These are phyloP conservation scores for Gossypium davidsonii DNA, from an alignment of 441 rosid genomes.

Conservation along the genomic window DNA sequence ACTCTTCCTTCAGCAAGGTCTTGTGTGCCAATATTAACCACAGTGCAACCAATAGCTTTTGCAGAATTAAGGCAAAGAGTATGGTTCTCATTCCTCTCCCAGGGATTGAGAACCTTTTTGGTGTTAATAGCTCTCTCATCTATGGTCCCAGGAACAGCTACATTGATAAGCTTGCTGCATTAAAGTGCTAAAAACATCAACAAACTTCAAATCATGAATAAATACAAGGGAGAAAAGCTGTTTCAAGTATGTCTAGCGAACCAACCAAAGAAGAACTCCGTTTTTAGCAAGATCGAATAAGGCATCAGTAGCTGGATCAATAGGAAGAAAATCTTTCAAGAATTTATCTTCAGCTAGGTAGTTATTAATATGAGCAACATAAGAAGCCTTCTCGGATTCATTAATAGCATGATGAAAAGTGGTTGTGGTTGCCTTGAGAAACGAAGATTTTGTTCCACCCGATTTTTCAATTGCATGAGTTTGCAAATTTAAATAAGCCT, in stretches of 20 bases:
- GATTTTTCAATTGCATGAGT: constrained; percentile 54
- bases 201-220: constrained; percentile 8
- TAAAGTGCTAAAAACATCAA: constrained; percentile 13
- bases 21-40: constrained; percentile 92
- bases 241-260: neutral
- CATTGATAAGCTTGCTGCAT: constrained; percentile 90
- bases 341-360: constrained; percentile 81
- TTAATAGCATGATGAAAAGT: constrained; percentile 85
- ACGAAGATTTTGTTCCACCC: constrained; percentile 60
- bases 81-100: constrained; percentile 99
- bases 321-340: constrained; percentile 72
- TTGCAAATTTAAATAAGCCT: constrained; percentile 79
- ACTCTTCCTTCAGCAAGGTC: constrained; percentile 96
- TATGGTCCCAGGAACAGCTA: constrained; percentile 95
- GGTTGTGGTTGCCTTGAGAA: constrained; percentile 83
- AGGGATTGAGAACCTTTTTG: constrained; percentile 71
- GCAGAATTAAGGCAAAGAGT: constrained; percentile 97
- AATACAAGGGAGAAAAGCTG: neutral
- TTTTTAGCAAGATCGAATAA: constrained; percentile 83
- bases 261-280: constrained; percentile 97
- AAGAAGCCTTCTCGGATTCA: constrained; percentile 84
- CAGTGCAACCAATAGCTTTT: constrained; percentile 98
- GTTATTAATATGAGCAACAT: constrained; percentile 80
- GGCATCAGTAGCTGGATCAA: constrained; percentile 68
- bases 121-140: constrained; percentile 99